Conservation (phyloP, 345 rosid genomes). For the Microcos paniculata region DNA sequence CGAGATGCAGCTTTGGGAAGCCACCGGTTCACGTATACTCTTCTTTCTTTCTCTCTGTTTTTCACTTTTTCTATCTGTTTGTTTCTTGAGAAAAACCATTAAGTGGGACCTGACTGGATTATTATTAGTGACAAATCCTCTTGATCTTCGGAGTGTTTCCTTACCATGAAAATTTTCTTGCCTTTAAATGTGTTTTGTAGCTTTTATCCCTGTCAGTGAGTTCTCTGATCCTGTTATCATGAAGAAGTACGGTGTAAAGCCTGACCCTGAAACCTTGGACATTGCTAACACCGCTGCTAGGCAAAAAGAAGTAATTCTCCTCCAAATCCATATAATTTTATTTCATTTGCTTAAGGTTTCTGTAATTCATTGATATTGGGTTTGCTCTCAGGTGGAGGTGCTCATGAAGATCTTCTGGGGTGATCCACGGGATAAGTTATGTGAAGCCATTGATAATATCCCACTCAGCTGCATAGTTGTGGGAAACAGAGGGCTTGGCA, state of each 20-base stretch:
- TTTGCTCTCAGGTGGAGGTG: constrained; percentile 26
- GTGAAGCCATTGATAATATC: constrained; percentile 64
- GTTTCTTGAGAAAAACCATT: not conserved
- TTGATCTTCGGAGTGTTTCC: too few species aligned
- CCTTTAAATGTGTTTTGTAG: too few species aligned
- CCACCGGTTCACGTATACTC: constrained; percentile 74
- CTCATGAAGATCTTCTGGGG: constrained; percentile 68
- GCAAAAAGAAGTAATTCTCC: constrained; percentile 48
- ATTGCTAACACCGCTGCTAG: constrained; percentile 52
- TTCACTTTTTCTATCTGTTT: not conserved
- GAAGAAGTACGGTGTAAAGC: constrained; percentile 76
- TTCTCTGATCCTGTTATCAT: constrained; percentile 50
- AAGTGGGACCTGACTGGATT: too few species aligned
- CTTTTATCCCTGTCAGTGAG: constrained; percentile 66
- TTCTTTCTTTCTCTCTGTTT: not conserved
- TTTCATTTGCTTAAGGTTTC: not conserved
- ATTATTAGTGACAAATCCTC: too few species aligned
- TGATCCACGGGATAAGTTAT: constrained; percentile 65
- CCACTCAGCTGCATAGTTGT: constrained; percentile 58
- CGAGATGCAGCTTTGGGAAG: constrained; percentile 91
- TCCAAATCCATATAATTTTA: not conserved
- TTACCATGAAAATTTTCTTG: too few species aligned
- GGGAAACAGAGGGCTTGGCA: constrained; percentile 74
- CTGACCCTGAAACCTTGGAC: constrained; percentile 75
- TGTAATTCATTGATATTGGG: not conserved